phyloP scores from a whole-genome alignment of 225 moss, liverwort and hornwort species.

The Antitrichia curtipendula region DNA sequence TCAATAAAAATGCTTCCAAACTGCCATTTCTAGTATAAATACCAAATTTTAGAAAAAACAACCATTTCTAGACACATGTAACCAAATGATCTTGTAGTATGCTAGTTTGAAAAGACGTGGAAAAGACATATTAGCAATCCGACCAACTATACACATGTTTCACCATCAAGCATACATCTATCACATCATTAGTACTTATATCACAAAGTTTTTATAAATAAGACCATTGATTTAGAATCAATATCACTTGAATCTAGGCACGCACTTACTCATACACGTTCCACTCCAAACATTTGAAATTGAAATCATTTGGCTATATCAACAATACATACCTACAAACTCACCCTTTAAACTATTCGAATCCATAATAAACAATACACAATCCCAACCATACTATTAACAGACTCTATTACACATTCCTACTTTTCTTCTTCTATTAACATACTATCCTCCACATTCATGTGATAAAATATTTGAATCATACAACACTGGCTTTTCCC shows the following conservation, averaged over 20 bases:
- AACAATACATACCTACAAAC: not conserved
- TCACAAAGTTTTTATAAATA: not conserved
- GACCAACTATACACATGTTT: fast-evolving
- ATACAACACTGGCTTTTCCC: fast-evolving
- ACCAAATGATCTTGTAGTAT: no score
- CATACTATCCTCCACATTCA: not conserved
- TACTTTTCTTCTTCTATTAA: not conserved
- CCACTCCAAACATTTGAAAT: not conserved
- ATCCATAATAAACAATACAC: not conserved
- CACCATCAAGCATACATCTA: not conserved
- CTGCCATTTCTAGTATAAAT: no score
- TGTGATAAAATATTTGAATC: not conserved
- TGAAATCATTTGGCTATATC: no score
- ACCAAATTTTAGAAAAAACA: no score
- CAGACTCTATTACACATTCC: not conserved
- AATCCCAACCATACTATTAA: not conserved
- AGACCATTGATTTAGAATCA: no score
- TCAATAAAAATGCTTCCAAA: no score
- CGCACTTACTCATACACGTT: not conserved
- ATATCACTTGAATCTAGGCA: not conserved
- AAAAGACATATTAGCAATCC: no score
- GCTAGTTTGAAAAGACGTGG: no score
- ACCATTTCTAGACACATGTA: no score
- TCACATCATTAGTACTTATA: not conserved
- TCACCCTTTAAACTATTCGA: not conserved